Base-by-base conservation (phyloP, 176 grass and related monocot species). In the Saccharum officinarum region DNA sequence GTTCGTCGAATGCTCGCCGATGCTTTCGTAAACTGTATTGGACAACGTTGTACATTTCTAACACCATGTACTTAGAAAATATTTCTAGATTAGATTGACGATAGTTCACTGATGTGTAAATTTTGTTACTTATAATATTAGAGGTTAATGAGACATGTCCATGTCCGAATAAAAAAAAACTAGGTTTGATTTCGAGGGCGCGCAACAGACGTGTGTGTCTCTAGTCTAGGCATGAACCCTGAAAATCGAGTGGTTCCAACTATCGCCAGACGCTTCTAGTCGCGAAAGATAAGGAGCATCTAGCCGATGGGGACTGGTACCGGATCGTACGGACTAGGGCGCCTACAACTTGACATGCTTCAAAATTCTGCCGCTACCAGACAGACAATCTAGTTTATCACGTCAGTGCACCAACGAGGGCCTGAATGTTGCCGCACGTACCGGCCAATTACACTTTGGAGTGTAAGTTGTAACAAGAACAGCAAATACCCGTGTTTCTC, bases 231-330 rank as follows among this genome's bases (percentile, higher is more conserved):
- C 47, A 57, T 7, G 62, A 60, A 6, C 15, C 33, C 4, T 7
- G 8, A 17, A 49, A 31, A n/a, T 16, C 10, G 40, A 42, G 23
- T 18, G 15, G 4, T 17, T 34, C 67, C 49, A 6, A 2, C 28
- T 3, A 8, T 8, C 15, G 12, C 40, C 28, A 3, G 39, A 73
- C 2, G 25, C 40, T 37, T 63, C 69, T 7, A 18, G 28, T 25
- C 4, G 22, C 12, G 64, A 82, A 46, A 69, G 62, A 37, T 67
- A n/a, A 6, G 33, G 65, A 62, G 57, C 75, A 88, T 83, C 66
- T 12, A 5, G 12, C 31, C 11, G 65, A 79, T 64, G 38, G 76
- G 40, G 57, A 78, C 37, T 4, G 14, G 76, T 18, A 64, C 23
- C 60, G 7, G 59, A 45, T 18, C 1, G 39, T 66, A 79, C 60